These are phyloP conservation scores for Astrocystis sublimbata DNA, from an alignment of 495 filamentous ascomycete genomes.

Conservation along the genomic window DNA sequence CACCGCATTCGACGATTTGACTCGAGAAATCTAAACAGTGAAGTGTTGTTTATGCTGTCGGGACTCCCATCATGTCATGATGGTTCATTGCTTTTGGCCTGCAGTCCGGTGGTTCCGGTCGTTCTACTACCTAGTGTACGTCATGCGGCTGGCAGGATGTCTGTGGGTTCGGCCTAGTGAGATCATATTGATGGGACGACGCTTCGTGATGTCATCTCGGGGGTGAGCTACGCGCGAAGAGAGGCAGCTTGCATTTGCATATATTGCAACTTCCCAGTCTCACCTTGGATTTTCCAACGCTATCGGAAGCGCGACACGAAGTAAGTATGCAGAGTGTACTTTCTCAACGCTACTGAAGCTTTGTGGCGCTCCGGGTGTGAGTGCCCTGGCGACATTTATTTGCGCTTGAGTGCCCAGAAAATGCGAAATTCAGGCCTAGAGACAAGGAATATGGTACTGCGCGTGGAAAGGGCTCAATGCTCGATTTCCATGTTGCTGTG, in stretches of 20 bases:
- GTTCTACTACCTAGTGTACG: too few relatives aligned
- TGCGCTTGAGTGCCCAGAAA: background rate
- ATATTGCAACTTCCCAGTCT: background rate
- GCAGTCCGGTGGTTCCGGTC: background rate
- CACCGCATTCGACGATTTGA: background rate
- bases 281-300: background rate
- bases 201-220: background rate
- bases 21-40: too few relatives aligned
- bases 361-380: background rate
- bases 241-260: background rate
- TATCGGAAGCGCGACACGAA: background rate
- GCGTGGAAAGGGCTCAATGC: too few relatives aligned
- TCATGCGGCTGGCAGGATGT: background rate
- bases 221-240: background rate
- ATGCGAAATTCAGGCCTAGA: too few relatives aligned
- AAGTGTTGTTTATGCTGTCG: background rate
- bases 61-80: background rate
- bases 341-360: background rate
- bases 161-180: background rate
- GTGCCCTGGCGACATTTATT: background rate
- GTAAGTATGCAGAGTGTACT: background rate
- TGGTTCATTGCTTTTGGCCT: background rate
- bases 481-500: too few relatives aligned
- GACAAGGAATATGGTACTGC: too few relatives aligned
- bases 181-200: constrained; percentile 1